Conservation (phyloP, 1,139 yeast genomes). For the Groenewaldozyma sp. region DNA sequence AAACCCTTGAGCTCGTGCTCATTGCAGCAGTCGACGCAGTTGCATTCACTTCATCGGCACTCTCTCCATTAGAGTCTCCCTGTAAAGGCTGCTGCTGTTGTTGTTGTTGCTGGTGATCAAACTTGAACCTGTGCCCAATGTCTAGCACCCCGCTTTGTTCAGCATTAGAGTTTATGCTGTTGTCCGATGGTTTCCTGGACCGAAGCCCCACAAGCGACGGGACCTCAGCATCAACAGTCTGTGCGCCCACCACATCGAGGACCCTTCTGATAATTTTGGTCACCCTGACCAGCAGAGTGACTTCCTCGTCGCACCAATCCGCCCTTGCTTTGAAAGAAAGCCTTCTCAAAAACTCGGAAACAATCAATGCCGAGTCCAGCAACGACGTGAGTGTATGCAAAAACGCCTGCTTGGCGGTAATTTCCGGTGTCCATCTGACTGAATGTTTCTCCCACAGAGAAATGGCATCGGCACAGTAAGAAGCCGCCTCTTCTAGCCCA, state of each 20-base stretch:
- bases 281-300: slow-evolving; percentile 22
- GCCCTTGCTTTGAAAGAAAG: slow-evolving; percentile 17
- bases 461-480: slow-evolving; percentile 32
- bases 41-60: slow-evolving; percentile 3
- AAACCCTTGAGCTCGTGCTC: slow-evolving; percentile 12
- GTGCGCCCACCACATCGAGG: slow-evolving; percentile 23
- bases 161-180: neutral
- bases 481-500: slow-evolving; percentile 30
- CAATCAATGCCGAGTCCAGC: slow-evolving; percentile 31
- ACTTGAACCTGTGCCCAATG: slow-evolving; percentile 5
- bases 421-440: slow-evolving; percentile 26
- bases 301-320: slow-evolving; percentile 24
- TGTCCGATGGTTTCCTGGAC: neutral
- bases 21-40: neutral
- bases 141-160: slow-evolving; percentile 7
- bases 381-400: slow-evolving; percentile 30
- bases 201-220: slow-evolving; percentile 2
- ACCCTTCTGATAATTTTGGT: slow-evolving; percentile 25
- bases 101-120: too few species aligned
- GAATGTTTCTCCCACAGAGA: slow-evolving; percentile 34
- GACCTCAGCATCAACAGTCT: slow-evolving; percentile 10
- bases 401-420: slow-evolving; percentile 29
- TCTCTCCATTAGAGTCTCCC: neutral
- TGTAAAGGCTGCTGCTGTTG: too few species aligned
- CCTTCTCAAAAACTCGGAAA: slow-evolving; percentile 28